Base-by-base conservation (phyloP, 192 early-diverging fungal genomes). In the Dissophora ornata region DNA sequence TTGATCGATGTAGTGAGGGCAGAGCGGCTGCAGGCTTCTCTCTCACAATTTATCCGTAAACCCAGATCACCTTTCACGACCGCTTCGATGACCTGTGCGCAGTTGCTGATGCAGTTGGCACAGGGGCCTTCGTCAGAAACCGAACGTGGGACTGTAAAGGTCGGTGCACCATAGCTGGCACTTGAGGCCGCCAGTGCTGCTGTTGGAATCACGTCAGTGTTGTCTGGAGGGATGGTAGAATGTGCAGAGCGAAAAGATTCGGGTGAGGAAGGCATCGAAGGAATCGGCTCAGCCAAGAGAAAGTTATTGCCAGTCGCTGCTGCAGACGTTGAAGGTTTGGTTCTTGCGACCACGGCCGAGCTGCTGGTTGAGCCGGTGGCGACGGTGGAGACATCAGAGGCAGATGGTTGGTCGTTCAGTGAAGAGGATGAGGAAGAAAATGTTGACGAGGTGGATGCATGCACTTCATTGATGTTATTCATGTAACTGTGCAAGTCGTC, bases 1-100 rank as follows among this genome's bases (percentile, higher is more conserved):
- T 88, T 88, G 51, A 88, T 85, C 9, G 87, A 84, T 22, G 51
- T 71, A 25, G 81, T 82, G 10, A 91, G 80, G 28, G 75, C 49
- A 12, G 66, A 46, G 12, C 62, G 34, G 28, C 64, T 60, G 45
- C 82, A 84, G n/a, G 75, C 74, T 18, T 65, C 64, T 40, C 81
- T 71, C 10, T 53, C 29, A 47, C 85, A 86, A 7, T 57, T 71
- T 56, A 86, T 81, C 52, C 85, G 73, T 8, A 71, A 38, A 21
- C 70, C 57, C 12, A 86, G 59, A 38, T 84, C 82, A 34, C 85
- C 85, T 12, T 57, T 64, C 28, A 81, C 79, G 13, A 86, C 81
- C 45, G 82, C 81, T 4, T 75, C 58, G 15, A 83, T 75, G 10
- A 84, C 83, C 26, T 71, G 60, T 38, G 83, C 81, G 33, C 83